Evolutionary conservation across 208 protist genomes (phyloP).

Genomic region (Trypanosoma caninum): DNA sequence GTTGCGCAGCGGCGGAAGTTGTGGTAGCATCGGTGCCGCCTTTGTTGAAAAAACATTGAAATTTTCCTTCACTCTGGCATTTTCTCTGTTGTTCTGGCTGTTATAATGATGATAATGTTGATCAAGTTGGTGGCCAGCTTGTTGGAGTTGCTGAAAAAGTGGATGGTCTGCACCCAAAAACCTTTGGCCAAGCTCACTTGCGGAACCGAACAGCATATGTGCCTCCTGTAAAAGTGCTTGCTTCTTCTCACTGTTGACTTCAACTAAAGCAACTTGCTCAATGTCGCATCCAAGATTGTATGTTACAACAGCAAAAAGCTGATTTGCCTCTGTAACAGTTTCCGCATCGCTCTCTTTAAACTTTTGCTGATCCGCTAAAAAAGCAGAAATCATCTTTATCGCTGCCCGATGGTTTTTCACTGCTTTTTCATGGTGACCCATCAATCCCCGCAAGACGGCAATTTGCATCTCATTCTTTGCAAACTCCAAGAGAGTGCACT

Average conservation of each 20-base stretch:
- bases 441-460: background rate
- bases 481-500: background rate
- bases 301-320: slow-evolving; percentile 16
- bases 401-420: slow-evolving; percentile 5
- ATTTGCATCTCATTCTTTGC: slow-evolving; percentile 21
- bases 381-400: slow-evolving; percentile 3
- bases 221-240: background rate
- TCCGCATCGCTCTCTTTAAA: no score
- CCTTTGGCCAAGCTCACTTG: background rate
- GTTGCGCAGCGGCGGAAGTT: no score
- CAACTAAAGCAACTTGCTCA: background rate
- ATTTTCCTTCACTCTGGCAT: no score
- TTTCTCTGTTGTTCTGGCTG: no score
- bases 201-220: slow-evolving; percentile 1
- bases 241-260: background rate
- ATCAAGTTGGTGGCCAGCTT: no score
- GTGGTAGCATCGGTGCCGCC: no score
- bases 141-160: slow-evolving; percentile 10
- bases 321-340: background rate
- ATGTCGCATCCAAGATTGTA: slow-evolving; percentile 17
- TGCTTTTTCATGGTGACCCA: slow-evolving; percentile 8
- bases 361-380: background rate
- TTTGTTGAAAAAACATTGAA: no score
- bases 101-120: no score
- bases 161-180: slow-evolving; percentile 10